Evolutionary conservation across 257 asterid species (phyloP).

Genomic region (Salvia miltiorrhiza): DNA sequence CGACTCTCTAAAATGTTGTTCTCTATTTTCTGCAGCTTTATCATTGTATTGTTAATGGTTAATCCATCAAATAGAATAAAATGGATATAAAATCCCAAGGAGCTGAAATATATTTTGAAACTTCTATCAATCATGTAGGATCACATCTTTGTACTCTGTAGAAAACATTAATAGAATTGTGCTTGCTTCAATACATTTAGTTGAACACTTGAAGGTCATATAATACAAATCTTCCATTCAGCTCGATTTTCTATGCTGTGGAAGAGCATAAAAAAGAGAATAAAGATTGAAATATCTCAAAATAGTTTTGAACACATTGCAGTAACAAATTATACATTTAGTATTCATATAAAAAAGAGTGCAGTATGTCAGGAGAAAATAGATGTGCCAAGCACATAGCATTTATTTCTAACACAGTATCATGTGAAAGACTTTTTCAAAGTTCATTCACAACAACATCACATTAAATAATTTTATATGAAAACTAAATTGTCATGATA

Average conservation of each 20-base stretch:
- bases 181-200: not conserved
- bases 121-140: not conserved
- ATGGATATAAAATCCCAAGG: not conserved
- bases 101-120: not conserved
- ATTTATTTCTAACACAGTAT: too few species aligned
- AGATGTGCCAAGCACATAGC: not conserved
- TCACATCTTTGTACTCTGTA: not conserved
- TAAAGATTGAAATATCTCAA: not conserved
- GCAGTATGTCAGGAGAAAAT: not conserved
- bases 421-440: too few species aligned
- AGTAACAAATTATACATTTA: not conserved
- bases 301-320: not conserved
- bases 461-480: too few species aligned
- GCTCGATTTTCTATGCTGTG: not conserved
- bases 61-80: not conserved
- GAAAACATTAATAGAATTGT: not conserved
- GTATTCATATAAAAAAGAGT: not conserved
- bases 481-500: not conserved
- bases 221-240: not conserved
- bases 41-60: not conserved
- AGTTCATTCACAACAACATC: too few species aligned
- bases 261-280: not conserved
- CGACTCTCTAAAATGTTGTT: slow-evolving; percentile 13
- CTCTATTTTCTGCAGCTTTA: slow-evolving; percentile 27
- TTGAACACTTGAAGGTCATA: not conserved